Conservation (phyloP, 2,329 filamentous ascomycete species). For the Xylariales sp. region DNA sequence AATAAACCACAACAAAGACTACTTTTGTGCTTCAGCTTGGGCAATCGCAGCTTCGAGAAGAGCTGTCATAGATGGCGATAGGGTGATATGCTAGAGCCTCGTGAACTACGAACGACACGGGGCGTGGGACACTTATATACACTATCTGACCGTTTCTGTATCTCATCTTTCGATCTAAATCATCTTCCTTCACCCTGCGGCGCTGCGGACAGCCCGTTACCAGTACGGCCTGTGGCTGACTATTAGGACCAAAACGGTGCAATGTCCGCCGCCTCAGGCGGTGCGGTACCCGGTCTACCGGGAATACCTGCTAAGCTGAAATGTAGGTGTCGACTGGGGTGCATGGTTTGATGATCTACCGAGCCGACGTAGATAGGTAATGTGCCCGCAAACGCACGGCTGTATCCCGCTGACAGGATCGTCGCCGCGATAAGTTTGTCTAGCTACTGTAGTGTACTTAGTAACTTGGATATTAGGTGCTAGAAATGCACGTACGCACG, state of each 20-base stretch:
- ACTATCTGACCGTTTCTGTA: neutral
- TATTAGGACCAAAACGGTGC: neutral
- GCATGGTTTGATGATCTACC: neutral
- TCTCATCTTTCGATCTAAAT: neutral
- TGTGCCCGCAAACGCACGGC: too few species aligned
- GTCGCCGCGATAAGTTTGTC: too few species aligned
- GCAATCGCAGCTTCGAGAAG: constrained; percentile 21
- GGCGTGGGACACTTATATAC: constrained; percentile 12
- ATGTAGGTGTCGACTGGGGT: constrained; percentile 10
- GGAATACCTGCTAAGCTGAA: constrained; percentile 13
- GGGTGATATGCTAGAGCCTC: neutral
- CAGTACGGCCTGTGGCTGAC: too few species aligned
- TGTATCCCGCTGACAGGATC: too few species aligned
- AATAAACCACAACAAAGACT: constrained; percentile 26
- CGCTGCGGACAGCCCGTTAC: neutral
- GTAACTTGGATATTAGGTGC: too few species aligned
- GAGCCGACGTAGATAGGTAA: too few species aligned
- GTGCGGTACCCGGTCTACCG: neutral
- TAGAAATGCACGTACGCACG: too few species aligned
- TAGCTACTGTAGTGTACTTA: too few species aligned
- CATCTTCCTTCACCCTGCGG: neutral
- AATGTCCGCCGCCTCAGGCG: neutral
- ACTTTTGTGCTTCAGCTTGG: constrained; percentile 35
- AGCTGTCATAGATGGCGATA: constrained; percentile 17
- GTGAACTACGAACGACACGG: neutral